A percentile compares a stretch with the other conserved stretches of the same genome.
Conservation (phyloP, 805 yeast genomes). For the Ogataea kodamae region DNA sequence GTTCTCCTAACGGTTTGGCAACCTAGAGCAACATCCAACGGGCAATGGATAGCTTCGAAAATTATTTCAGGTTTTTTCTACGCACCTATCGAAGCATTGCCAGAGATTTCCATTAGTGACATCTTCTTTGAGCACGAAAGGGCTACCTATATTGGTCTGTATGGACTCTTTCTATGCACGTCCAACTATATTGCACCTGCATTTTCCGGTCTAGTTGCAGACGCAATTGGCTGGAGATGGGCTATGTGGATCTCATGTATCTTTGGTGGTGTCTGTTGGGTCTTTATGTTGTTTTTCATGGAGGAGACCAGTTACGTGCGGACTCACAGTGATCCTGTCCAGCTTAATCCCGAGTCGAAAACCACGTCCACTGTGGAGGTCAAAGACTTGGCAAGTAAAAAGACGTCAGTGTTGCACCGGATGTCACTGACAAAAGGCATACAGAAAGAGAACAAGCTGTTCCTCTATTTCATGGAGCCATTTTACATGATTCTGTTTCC, state of each 20-base stretch:
- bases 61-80: conserved; percentile 32
- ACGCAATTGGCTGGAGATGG: conserved; percentile 51
- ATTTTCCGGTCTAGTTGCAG: conserved; percentile 54
- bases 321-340: conserved; percentile 5
- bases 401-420: conserved; percentile 28
- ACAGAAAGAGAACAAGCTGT: conserved; percentile 27
- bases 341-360: conserved; percentile 1
- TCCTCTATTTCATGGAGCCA: conserved; percentile 35
- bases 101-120: conserved; percentile 48
- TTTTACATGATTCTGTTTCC: conserved; percentile 45
- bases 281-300: conserved; percentile 42
- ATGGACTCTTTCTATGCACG: conserved; percentile 50
- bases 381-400: conserved; percentile 1
- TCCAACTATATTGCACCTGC: conserved; percentile 58
- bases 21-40: conserved; percentile 31
- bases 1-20: conserved; percentile 33
- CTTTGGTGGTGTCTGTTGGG: conserved; percentile 40
- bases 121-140: conserved; percentile 50
- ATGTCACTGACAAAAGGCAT: conserved; percentile 41
- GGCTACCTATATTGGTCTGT: conserved; percentile 45
- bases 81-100: conserved; percentile 44
- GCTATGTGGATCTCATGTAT: conserved; percentile 48
- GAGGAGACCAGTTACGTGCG: conserved; percentile 55
- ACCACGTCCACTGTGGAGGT: conserved; percentile 7
- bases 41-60: conserved; percentile 32